Evolutionary conservation across 176 grass and related monocot species (phyloP), one percentile per base, ranked within the genome.

Genomic region (Carex scoparia): DNA sequence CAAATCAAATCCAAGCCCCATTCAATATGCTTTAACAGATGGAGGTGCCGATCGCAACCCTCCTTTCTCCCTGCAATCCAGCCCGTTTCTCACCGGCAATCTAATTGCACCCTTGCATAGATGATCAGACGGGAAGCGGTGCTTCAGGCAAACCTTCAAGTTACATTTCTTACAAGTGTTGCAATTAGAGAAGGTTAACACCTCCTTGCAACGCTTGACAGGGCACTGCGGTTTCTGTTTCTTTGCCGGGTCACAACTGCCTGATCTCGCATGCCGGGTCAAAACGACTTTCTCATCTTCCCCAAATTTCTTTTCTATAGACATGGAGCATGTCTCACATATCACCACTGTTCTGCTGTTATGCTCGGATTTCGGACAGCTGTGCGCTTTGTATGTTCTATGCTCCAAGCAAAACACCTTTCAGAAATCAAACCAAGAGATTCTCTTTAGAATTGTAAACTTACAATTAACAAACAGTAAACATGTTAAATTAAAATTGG

Each of bases 141-240:
- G 94, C 85, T 69, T 92, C 18, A 97, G 85, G 81, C 94, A 97
- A 40, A 92, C 61, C 78, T 85, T 97, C 4, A 18, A 12, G 18
- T 74, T 53, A 82, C 90, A 97, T 2, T 40, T 71, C 53, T 87
- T 90, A 89, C 94, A 97, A 0, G 33, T 46, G 65, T 15, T 91
- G 1, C 77, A 37, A 69, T 94, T 94, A 69, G 90, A 92, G 90
- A 97, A 94, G 37, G 92, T 94, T 57, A 94, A 86, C 44, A 80
- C 64, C 86, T 94, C 90, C 81, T 79, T 92, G 94, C 92, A 97
- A 7, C 90, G 87, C 2, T 59, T 88, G 65, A 86, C 90, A 6
- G 94, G 90, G 81, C 94, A 97, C 7, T 78, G 54, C 0, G 84
- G 84, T 82, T 92, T 97, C 58, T 67, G 90, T 81, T 94, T 94